These are phyloP conservation scores for Lichtheimia corymbifera DNA, from an alignment of 371 early-diverging fungal genomes.

Conservation along the genomic window DNA sequence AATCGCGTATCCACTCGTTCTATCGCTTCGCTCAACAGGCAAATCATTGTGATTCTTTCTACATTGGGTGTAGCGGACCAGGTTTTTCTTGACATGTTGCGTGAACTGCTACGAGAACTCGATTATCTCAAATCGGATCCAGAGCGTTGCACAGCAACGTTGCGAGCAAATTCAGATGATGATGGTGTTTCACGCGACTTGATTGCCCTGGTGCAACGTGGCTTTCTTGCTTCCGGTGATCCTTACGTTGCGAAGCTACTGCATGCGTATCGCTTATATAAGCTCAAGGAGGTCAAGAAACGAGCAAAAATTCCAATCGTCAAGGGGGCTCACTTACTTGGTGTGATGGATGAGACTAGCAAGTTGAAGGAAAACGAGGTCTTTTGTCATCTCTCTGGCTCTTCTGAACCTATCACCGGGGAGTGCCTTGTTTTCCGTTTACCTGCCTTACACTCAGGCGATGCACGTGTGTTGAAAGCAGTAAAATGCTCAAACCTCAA, in stretches of 20 bases:
- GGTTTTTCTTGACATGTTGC: conserved; percentile 42
- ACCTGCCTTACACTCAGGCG: conserved; percentile 79
- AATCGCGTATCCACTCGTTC: conserved; percentile 39
- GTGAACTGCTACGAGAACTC: conserved; percentile 37
- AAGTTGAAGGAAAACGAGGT: conserved; percentile 63
- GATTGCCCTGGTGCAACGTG: conserved; percentile 45
- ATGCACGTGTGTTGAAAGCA: conserved; percentile 64
- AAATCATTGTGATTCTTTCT: conserved; percentile 61
- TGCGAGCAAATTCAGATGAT: conserved; percentile 44
- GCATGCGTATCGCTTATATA: conserved; percentile 42
- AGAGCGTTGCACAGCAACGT: conserved; percentile 26
- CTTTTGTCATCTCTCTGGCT: conserved; percentile 51
- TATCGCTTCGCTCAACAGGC: conserved; percentile 61
- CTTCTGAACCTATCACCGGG: conserved; percentile 30
- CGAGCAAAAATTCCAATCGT: conserved; percentile 60
- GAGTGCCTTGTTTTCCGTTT: conserved; percentile 59
- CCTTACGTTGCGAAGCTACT: conserved; percentile 56
- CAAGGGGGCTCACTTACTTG: conserved; percentile 63
- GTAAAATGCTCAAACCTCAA: conserved; percentile 60
- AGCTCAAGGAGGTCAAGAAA: conserved; percentile 56
- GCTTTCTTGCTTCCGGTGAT: conserved; percentile 48
- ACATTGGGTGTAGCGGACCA: conserved; percentile 56
- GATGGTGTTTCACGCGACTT: conserved; percentile 38
- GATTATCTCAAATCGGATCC: conserved; percentile 34
- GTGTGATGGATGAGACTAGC: conserved; percentile 76